Evolutionary conservation across 2,329 filamentous ascomycete genomes (phyloP), one percentile per base, ranked within the genome.

Genomic region (Penicillium sclerotiorum): DNA sequence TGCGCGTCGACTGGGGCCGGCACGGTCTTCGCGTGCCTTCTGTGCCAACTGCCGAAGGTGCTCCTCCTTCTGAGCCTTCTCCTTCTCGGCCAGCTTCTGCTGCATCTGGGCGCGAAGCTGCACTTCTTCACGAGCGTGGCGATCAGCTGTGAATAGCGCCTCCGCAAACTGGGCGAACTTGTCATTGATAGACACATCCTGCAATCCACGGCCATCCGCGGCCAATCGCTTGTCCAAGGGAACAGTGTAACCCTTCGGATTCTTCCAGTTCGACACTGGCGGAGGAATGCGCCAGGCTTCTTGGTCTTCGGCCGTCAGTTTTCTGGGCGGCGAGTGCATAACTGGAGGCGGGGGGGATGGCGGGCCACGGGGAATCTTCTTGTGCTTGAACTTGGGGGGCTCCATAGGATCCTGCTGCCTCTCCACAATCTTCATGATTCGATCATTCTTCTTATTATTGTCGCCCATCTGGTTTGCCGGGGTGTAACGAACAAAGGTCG

Each of bases 391-490:
- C 66, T 96, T 97, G 2, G 94, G 93, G 1, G 94, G 94, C 67
- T 96, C 93, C 87, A 96, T 89, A 0, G 94, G 94, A 73, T 99
- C 94, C 60, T 87, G 82, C 70, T 97, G 93, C 48, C 90, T 82
- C 71, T 96, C 90, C 30, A 96, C 90, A 73, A 99, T 97, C 78
- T 97, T 97, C 84, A 99, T 95, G 58, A 99, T 96, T 12, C 94
- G 86, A 64, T 97, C 92, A 63, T 91, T 90, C 75, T 96, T 95
- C 71, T 86, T 87, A 32, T 83, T 85, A 20, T 78, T 83, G 69
- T 91, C 90, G 11, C 94, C 94, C 90, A 99, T 96, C 75, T 99
- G 94, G 63, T 94, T 93, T 35, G 92, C 90, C 4, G 94, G 94
- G 13, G 92, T 97, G 68, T 99, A 99, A 57, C 90, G 84, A 52